These are phyloP conservation scores for Odonthalia washingtoniensis DNA, from an alignment of 31 red algal genomes.

Conservation along the genomic window DNA sequence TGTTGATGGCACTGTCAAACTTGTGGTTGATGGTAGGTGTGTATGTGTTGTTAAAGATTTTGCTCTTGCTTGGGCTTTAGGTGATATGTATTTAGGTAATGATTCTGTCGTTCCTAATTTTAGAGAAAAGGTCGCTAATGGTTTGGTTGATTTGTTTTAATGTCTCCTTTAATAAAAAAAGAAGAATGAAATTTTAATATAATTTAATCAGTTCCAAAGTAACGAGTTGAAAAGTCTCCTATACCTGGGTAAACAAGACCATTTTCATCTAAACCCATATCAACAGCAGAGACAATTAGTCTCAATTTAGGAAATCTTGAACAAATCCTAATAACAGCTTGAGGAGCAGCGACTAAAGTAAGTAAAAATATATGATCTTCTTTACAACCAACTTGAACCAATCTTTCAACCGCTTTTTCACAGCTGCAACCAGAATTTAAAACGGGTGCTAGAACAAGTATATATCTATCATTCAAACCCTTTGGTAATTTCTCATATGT, in stretches of 20 bases:
- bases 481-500: constrained; percentile 67
- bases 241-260: constrained; percentile 86
- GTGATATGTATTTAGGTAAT: constrained; percentile 33
- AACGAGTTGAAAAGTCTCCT: constrained; percentile 92
- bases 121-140: constrained; percentile 6
- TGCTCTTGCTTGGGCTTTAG: background rate
- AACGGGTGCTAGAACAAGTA: constrained; percentile 93
- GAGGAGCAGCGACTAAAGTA: constrained; percentile 75
- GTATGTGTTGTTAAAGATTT: background rate
- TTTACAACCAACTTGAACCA: constrained; percentile 66
- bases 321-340: constrained; percentile 76
- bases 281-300: constrained; percentile 83
- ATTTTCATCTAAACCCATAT: constrained; percentile 66
- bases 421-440: constrained; percentile 71
- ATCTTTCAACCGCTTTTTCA: constrained; percentile 65
- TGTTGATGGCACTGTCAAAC: background rate
- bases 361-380: constrained; percentile 80
- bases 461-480: constrained; percentile 50
- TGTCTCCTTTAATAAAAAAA: background rate
- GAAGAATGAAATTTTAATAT: background rate
- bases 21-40: constrained; percentile 13
- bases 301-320: constrained; percentile 61
- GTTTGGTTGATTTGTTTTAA: background rate
- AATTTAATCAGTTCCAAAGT: constrained; percentile 75
- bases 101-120: constrained; percentile 3